A percentile compares a stretch with the other conserved stretches of the same genome.
These are phyloP conservation scores for Mortierella antarctica DNA, from an alignment of 192 early-diverging fungal genomes.

Conservation along the genomic window DNA sequence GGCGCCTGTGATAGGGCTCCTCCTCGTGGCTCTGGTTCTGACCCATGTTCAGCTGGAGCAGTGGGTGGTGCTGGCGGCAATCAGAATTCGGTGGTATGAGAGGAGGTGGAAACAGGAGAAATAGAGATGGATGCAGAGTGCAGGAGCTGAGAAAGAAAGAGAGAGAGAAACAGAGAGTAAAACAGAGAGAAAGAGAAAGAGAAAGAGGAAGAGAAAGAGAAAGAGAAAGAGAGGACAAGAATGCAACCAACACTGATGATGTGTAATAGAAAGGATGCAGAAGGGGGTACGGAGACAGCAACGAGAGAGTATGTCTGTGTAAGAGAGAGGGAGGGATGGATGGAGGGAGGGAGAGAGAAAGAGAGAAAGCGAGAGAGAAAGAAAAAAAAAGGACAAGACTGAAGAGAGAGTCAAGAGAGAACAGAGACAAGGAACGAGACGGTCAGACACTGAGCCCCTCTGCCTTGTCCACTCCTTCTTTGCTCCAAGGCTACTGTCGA, in stretches of 20 bases:
- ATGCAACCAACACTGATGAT: background rate
- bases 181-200: background rate
- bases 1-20: slow-evolving; percentile 40
- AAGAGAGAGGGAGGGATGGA: background rate
- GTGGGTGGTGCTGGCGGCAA: background rate
- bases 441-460: background rate
- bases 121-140: background rate
- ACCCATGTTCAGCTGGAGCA: slow-evolving; percentile 15
- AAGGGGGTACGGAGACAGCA: background rate
- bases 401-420: background rate
- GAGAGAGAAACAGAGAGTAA: background rate
- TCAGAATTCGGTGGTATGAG: background rate
- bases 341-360: too few relatives aligned
- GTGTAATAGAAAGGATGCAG: background rate
- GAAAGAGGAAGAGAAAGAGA: background rate
- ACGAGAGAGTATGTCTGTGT: background rate
- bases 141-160: background rate
- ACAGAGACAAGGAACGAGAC: background rate
- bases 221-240: background rate
- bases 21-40: slow-evolving; percentile 29
- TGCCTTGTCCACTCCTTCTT: background rate
- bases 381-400: background rate
- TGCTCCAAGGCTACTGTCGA: too few relatives aligned
- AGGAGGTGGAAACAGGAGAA: background rate
- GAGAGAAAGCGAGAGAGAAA: background rate